Percentiles rank a stretch among this genome's conserved stretches.
phyloP scores from a whole-genome alignment of 257 asterid genomes.

The Petunia secreta region DNA sequence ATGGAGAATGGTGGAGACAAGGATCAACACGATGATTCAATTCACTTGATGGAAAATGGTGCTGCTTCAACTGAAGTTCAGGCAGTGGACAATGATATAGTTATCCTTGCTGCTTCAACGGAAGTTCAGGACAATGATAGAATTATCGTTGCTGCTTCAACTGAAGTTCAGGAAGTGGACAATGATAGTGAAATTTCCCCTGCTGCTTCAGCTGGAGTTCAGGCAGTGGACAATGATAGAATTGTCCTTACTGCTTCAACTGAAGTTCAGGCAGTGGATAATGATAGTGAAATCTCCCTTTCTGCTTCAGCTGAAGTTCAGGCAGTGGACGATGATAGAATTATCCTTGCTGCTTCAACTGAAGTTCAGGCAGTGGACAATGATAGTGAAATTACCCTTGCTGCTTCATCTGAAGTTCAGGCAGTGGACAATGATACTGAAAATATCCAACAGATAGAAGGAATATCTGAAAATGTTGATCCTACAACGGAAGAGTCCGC shows the following conservation, averaged over 20 bases:
- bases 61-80: conserved; percentile 21
- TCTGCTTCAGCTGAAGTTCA: conserved; percentile 20
- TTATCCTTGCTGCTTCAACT: neutral
- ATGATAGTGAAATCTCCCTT: conserved; percentile 22
- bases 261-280: conserved; percentile 30
- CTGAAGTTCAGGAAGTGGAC: conserved; percentile 29
- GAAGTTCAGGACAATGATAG: too few species aligned
- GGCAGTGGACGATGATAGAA: conserved; percentile 31
- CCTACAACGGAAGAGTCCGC: conserved; percentile 4
- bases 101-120: too few species aligned
- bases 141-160: too few species aligned
- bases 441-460: conserved; percentile 8
- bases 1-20: neutral
- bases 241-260: too few species aligned
- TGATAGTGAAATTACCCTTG: neutral
- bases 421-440: conserved; percentile 30
- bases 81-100: conserved; percentile 31
- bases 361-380: neutral
- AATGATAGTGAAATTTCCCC: conserved; percentile 27
- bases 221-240: too few species aligned
- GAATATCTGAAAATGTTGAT: conserved; percentile 27
- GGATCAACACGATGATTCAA: neutral
- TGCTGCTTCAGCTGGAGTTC: too few species aligned
- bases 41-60: neutral
- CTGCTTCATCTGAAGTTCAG: conserved; percentile 17